phyloP scores from a whole-genome alignment of 345 rosid genomes.

The Citrus unshiu region DNA sequence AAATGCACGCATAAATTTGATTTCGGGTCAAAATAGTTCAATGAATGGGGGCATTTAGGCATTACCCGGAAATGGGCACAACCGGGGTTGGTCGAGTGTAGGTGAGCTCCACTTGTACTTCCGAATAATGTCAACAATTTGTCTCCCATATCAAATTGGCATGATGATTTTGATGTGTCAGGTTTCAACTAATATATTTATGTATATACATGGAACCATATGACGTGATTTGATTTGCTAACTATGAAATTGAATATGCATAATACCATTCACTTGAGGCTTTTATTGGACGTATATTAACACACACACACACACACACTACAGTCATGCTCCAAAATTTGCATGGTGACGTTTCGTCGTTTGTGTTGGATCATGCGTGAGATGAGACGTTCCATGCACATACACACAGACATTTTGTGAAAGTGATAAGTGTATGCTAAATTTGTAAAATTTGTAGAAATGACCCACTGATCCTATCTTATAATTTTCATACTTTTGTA shows the following conservation, averaged over 20 bases:
- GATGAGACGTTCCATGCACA: neutral
- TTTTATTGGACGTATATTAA: neutral
- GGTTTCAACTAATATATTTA: neutral
- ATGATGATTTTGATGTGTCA: neutral
- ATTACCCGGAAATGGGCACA: no score
- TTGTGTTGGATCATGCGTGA: neutral
- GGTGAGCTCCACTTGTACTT: neutral
- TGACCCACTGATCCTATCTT: neutral
- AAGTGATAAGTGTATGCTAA: neutral
- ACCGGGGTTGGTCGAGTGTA: neutral
- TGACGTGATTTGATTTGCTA: neutral
- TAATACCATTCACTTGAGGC: neutral
- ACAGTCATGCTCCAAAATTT: neutral
- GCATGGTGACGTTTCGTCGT: neutral
- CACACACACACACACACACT: no score
- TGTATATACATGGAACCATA: no score
- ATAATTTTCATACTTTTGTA: neutral
- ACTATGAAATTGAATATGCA: neutral
- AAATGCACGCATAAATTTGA: no score
- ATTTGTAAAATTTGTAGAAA: no score
- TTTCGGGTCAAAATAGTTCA: no score
- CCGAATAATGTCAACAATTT: neutral
- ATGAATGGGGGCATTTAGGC: no score
- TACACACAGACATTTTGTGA: neutral
- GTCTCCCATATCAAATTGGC: neutral